Evolutionary conservation across 495 filamentous ascomycete species (phyloP).

Genomic region (Aspergillus asperescens): DNA sequence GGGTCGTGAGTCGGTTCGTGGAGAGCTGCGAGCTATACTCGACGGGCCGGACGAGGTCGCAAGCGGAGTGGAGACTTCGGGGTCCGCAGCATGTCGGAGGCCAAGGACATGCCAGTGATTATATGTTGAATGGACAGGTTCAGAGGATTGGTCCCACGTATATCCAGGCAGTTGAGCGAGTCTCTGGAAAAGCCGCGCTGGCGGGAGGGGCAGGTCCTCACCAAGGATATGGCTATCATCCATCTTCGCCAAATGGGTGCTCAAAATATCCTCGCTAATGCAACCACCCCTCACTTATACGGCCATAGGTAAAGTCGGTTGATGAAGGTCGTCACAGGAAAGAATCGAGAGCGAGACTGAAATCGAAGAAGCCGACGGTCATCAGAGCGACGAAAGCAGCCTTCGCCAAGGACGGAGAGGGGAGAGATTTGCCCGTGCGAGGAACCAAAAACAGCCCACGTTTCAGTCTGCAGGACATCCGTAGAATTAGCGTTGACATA

Average conservation of each 20-base stretch:
- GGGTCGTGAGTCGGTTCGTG: constrained; percentile 37
- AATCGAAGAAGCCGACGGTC: constrained; percentile 12
- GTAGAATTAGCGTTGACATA: constrained; percentile 7
- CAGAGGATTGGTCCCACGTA: constrained; percentile 64
- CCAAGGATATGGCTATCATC: constrained; percentile 41
- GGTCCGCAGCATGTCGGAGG: constrained; percentile 39
- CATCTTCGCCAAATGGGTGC: constrained; percentile 26
- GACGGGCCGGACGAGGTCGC: constrained; percentile 44
- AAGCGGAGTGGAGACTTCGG: constrained; percentile 38
- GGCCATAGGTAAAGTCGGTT: constrained; percentile 19
- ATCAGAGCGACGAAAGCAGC: constrained; percentile 22
- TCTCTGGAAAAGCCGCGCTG: constrained; percentile 65
- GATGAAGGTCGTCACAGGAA: constrained; percentile 1
- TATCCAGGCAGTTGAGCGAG: constrained; percentile 67
- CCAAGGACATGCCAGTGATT: constrained; percentile 68
- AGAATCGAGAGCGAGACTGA: constrained; percentile 6
- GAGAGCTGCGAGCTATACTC: constrained; percentile 43
- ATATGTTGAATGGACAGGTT: constrained; percentile 77
- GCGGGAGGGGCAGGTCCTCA: constrained; percentile 63
- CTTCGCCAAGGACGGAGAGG: constrained; percentile 21
- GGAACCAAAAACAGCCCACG: neutral
- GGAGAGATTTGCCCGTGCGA: constrained; percentile 2
- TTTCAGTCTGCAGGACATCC: constrained; percentile 3
- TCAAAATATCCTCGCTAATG: constrained; percentile 15
- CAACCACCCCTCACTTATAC: constrained; percentile 20